Conservation (phyloP, 2,329 filamentous ascomycete genomes). For the Trichoderma afroharzianum region DNA sequence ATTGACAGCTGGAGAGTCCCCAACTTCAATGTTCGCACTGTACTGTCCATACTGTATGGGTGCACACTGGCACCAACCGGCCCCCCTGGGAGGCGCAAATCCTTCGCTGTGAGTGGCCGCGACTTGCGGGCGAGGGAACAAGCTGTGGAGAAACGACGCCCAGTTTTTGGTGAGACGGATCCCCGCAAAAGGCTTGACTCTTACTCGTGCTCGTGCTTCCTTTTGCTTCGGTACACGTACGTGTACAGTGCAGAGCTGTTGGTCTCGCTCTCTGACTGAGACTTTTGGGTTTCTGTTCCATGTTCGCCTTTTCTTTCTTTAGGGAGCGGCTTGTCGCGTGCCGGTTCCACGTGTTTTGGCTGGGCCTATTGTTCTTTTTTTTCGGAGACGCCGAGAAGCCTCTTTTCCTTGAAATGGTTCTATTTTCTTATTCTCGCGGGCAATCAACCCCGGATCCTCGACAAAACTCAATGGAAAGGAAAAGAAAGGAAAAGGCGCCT, state of each 20-base stretch:
- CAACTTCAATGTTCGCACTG: not conserved
- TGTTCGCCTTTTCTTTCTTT: not conserved
- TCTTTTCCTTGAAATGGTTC: not conserved
- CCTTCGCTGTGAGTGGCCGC: not conserved
- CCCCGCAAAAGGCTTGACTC: not conserved
- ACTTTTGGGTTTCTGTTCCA: not conserved
- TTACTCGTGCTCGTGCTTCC: not conserved
- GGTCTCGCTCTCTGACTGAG: not conserved
- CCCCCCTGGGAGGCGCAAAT: not conserved
- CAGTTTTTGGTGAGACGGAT: not conserved
- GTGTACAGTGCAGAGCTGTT: not conserved
- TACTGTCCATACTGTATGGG: not conserved
- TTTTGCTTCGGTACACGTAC: not conserved
- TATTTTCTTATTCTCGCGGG: not conserved
- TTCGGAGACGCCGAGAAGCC: constrained; percentile 13
- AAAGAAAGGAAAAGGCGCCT: not conserved
- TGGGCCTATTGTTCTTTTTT: not conserved
- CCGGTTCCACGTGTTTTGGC: constrained; percentile 4
- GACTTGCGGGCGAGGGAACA: not conserved
- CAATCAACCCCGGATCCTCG: not conserved
- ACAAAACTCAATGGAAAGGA: not conserved
- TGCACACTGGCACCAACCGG: not conserved
- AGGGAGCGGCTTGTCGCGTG: constrained; percentile 2
- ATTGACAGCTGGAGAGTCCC: not conserved
- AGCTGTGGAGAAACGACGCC: not conserved